Base-by-base conservation (phyloP, 208 protist genomes). In the Leishmania tropica region DNA sequence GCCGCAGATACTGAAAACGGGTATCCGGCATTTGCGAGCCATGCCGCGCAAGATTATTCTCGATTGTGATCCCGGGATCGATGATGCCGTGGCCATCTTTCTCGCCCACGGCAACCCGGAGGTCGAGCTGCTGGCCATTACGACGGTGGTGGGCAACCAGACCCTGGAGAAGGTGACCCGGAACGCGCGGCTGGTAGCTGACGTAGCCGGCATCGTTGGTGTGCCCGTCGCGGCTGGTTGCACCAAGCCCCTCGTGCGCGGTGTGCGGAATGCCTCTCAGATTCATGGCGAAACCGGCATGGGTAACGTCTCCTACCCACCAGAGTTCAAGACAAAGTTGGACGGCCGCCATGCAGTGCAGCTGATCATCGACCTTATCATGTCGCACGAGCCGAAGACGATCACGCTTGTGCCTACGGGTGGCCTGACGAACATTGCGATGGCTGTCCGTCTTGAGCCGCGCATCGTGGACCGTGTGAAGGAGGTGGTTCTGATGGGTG, bases 31-130 rank as follows among this genome's bases (percentile, higher is more conserved):
- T 31, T 45, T 71, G 13, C 1, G 5, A 24, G 6, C 40, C 17
- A 92, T 93, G 89, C 88, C 90, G 28, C 81, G 72, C 72, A 94
- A 94, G 77, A 90, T 94, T 51, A 90, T 94, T 51, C 85, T 97
- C 24, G 94, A 97, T 78, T 97, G 94, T 86, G 94, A 97, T 78
- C 94, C 94, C 7, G 94, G 94, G 17, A 83, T 96, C 37, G 94
- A 97, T 77, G 94, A 97, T 71, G 92, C 91, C 48, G 88, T 96
- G 35, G 93, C 94, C 42, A 92, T 97, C 42, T 71, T 97, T 19
- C 87, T 97, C 37, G 88, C 90, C 7, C 81, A 89, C 73, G 85
- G 90, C 76, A 90, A 84, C 62, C 90, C 92, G 0, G 77, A 88
- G 45, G 88, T 97, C 76, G 83, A 96, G 68, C 85, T 97, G 53